phyloP scores from a whole-genome alignment of 805 yeast genomes.

The Sugiyamaella lignohabitans region DNA sequence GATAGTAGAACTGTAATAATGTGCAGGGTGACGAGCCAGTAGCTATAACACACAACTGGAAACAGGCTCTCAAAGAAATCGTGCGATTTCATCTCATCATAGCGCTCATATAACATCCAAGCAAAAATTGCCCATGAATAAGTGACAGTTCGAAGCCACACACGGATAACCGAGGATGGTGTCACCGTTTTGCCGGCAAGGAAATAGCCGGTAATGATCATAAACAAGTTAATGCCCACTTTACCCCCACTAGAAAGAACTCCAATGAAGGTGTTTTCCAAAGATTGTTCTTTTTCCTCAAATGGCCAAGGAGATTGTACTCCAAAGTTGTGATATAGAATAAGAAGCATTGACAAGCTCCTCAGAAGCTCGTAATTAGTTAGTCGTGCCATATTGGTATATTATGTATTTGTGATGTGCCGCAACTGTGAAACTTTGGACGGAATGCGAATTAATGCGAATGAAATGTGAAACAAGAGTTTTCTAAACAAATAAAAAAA shows the following conservation, averaged over 20 bases:
- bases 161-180: not conserved
- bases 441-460: too few relatives aligned
- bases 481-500: too few relatives aligned
- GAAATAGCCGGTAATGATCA: constrained; percentile 2
- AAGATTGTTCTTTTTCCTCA: too few relatives aligned
- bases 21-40: constrained; percentile 2
- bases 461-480: too few relatives aligned
- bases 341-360: constrained; percentile 3
- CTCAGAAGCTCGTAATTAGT: constrained; percentile 7
- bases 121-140: not conserved
- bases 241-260: not conserved
- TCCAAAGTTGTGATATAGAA: constrained; percentile 3
- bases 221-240: not conserved
- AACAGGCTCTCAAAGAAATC: not conserved
- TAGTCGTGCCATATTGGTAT: too few relatives aligned
- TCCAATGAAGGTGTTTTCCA: too few relatives aligned
- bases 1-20: not conserved
- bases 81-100: not conserved
- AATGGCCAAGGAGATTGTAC: not conserved
- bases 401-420: too few relatives aligned
- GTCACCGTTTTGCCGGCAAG: not conserved
- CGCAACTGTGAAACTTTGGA: too few relatives aligned
- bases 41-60: not conserved
- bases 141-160: not conserved
- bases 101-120: not conserved